These are phyloP conservation scores for Flueggea neowawraea DNA, from an alignment of 441 rosid species.

Conservation along the genomic window DNA sequence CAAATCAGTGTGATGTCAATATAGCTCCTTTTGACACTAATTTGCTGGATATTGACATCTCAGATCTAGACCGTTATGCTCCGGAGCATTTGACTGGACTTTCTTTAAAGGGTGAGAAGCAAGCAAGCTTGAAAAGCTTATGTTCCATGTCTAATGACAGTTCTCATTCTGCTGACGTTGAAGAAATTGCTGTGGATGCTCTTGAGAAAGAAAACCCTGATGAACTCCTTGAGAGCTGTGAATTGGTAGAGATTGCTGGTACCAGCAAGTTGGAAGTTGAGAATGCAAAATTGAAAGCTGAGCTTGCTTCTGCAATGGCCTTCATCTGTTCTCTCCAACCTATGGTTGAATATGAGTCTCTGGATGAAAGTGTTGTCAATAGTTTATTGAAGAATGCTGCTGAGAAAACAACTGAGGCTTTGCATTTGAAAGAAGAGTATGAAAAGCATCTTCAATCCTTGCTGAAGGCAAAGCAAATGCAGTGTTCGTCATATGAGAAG, in stretches of 20 bases:
- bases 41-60: constrained; percentile 80
- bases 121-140: too few species aligned
- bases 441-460: constrained; percentile 66
- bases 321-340: constrained; percentile 66
- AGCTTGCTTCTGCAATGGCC: constrained; percentile 96
- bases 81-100: constrained; percentile 72
- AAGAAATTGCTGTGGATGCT: constrained; percentile 39
- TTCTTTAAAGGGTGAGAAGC: constrained; percentile 52
- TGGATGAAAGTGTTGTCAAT: constrained; percentile 65
- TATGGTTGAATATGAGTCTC: constrained; percentile 58
- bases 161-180: constrained; percentile 55
- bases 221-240: constrained; percentile 63
- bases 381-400: constrained; percentile 64
- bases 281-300: constrained; percentile 96
- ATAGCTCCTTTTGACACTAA: constrained; percentile 80
- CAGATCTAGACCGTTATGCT: constrained; percentile 80
- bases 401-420: constrained; percentile 87
- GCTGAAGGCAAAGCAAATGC: constrained; percentile 75
- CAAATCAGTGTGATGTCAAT: constrained; percentile 94
- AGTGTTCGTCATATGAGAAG: constrained; percentile 83
- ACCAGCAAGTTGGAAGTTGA: constrained; percentile 98
- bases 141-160: constrained; percentile 65
- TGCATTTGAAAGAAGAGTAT: constrained; percentile 81
- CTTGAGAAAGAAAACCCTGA: constrained; percentile 45
- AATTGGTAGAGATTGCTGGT: constrained; percentile 85